Base-by-base conservation (phyloP, 2,329 filamentous ascomycete genomes). In the Leptographium galeiforme region DNA sequence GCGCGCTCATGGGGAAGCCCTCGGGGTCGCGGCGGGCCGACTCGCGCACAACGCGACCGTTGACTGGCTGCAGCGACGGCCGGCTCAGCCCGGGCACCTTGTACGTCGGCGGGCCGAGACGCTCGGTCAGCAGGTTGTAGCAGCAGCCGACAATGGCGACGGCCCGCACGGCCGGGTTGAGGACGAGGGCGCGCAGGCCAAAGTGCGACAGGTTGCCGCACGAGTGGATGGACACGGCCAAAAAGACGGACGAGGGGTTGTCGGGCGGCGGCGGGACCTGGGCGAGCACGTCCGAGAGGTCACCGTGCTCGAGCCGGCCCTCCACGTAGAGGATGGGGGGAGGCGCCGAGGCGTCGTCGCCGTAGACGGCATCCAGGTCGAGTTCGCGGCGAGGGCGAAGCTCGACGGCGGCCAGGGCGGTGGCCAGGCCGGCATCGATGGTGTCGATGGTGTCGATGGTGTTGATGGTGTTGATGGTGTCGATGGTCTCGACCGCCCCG, bases 141-240 rank as follows among this genome's bases (percentile, higher is more conserved):
- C 93, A 98, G 72, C 93, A 98, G 48, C 93, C 93, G 56, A 98
- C 89, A 64, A 98, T 90, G 55, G 91, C 91, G 25, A 97, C 85
- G n/a, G 89, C 89, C 36, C 82, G 81, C 53, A 97, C 90, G 6
- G 82, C 79, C 0, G 86, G 84, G 64, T 96, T 97, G 54, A 94
- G 70, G 2, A 90, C 70, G 19, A 98, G 77, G 0, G 91, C 94
- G 14, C 88, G 83, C 54, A 98, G 84, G 11, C 87, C 93, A 64
- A 94, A 90, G 67, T 98, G 93, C 0, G 94, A 86, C n/a, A 98
- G 81, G 61, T 98, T 97, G 33, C 93, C 93, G 64, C 93, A 98
- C 0, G 91, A 97, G 67, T 98, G 93, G 18, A 98, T 87, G 0
- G 93, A 97, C 34, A 97, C 84, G 16, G 91, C 87, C 84, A 96